These are phyloP conservation scores for Melaleuca quinquenervia DNA, from an alignment of 345 rosid species.

Conservation along the genomic window DNA sequence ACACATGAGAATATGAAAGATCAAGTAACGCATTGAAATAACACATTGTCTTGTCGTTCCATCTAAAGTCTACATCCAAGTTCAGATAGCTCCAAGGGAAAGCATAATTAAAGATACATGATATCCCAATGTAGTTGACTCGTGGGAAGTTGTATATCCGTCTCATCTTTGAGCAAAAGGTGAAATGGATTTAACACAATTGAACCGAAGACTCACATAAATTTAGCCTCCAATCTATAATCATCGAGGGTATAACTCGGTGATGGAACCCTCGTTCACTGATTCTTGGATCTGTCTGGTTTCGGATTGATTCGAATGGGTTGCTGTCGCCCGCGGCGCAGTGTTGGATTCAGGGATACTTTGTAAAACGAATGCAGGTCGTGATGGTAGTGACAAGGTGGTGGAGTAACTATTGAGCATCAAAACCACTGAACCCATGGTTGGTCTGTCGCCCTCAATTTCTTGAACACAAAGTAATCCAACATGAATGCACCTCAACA, in stretches of 20 bases:
- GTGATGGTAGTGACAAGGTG: neutral
- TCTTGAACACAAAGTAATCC: neutral
- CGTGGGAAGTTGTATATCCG: too few relatives aligned
- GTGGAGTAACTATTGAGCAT: neutral
- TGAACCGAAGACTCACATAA: neutral
- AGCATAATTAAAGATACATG: too few relatives aligned
- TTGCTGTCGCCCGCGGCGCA: fast-evolving
- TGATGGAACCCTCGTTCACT: neutral
- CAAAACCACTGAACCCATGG: neutral
- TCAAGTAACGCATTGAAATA: neutral
- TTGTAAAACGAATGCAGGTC: neutral
- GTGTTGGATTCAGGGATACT: neutral
- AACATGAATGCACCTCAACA: neutral
- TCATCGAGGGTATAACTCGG: neutral
- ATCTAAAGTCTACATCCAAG: neutral
- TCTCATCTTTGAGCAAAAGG: too few relatives aligned
- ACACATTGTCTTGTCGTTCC: neutral
- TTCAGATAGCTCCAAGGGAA: too few relatives aligned
- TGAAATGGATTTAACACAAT: neutral
- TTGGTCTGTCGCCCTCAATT: neutral
- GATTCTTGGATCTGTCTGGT: neutral
- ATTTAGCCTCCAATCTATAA: neutral
- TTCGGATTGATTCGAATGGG: fast-evolving
- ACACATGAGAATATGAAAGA: neutral
- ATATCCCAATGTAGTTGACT: too few relatives aligned